Evolutionary conservation across 176 grass and related monocot genomes (phyloP), one percentile per base, ranked within the genome.

Genomic region (Metroxylon sagu): DNA sequence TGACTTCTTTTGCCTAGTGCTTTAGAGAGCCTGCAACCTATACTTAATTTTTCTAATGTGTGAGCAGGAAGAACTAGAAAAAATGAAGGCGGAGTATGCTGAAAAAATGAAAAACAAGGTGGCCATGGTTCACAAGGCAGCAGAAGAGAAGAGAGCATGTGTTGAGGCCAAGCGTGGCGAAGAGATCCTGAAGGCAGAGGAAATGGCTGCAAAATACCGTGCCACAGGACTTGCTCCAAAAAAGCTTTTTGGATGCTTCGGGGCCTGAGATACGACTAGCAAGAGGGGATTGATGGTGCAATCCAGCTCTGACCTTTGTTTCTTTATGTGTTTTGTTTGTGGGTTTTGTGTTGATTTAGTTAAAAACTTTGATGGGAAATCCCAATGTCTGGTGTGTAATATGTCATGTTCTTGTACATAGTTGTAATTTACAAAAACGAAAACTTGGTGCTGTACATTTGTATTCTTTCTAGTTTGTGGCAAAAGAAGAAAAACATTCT

Each of bases 71-170:
- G 69, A 85, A 65, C 60, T 98, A 49, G 94, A 93, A 56, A 98
- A 98, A 71, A 78, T 81, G 77, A 98, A 93, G 66, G 94, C 88
- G 5, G 94, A 89, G 64, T 93, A 89, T 4, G 94, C 88, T 0
- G 94, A 93, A 71, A 89, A 83, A 65, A 89, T 98, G 84, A 92
- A 93, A 74, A 98, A 98, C 74, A 89, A 98, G 43, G 60, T 70
- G 12, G 72, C 94, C 12, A 57, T 81, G 27, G 60, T 93, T 63
- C 94, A 93, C 71, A 98, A 89, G 74, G 76, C 78, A 60, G 88
- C 88, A 0, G 94, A 93, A 57, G 94, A 98, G 79, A 98, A 98
- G 76, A 76, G 79, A 54, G 94, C 88, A 14, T 72, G 79, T 73
- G 76, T 85, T 0, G 88, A 89, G 74, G 94, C 94, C 26, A 78